A percentile compares a stretch with the other conserved stretches of the same genome.
These are phyloP conservation scores for Kodamaea jinghongensis DNA, from an alignment of 805 yeast species.

Conservation along the genomic window DNA sequence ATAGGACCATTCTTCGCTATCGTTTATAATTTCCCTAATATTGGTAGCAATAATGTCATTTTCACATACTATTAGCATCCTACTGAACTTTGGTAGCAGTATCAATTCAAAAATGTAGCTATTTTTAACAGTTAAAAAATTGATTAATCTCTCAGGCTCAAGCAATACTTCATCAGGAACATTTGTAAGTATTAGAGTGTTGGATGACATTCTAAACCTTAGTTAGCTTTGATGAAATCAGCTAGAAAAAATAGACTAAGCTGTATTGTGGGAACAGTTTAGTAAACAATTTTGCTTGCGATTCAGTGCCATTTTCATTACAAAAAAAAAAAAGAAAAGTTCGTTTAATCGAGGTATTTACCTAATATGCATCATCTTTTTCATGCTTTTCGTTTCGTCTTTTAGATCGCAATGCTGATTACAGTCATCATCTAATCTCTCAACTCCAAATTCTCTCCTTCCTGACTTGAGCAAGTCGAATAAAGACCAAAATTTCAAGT, in stretches of 20 bases:
- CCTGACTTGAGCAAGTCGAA: conserved; percentile 53
- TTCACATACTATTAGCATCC: conserved; percentile 36
- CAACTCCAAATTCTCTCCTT: conserved; percentile 14
- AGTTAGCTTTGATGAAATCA: no score
- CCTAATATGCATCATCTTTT: conserved; percentile 26
- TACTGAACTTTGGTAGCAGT: conserved; percentile 28
- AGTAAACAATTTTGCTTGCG: no score
- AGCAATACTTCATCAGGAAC: conserved; percentile 19
- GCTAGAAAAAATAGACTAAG: no score
- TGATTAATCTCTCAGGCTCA: conserved; percentile 27
- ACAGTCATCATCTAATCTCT: conserved; percentile 16
- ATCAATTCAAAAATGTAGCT: conserved; percentile 31
- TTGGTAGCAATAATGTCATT: conserved; percentile 19
- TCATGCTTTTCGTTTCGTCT: conserved; percentile 19
- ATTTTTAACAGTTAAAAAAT: conserved; percentile 23
- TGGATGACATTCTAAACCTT: conserved; percentile 16
- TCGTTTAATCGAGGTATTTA: conserved; percentile 5
- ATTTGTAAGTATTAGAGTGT: conserved; percentile 36
- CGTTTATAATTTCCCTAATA: not conserved
- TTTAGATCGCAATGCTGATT: conserved; percentile 12
- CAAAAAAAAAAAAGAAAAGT: no score
- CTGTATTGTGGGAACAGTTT: no score
- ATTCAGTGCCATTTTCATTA: no score
- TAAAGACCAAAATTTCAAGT: conserved; percentile 89
- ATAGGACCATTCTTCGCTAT: conserved; percentile 9